Evolutionary conservation across 768 basidiomycete species (phyloP), one percentile per base, ranked within the genome.

Genomic region (Macrolepiota dolichaula): DNA sequence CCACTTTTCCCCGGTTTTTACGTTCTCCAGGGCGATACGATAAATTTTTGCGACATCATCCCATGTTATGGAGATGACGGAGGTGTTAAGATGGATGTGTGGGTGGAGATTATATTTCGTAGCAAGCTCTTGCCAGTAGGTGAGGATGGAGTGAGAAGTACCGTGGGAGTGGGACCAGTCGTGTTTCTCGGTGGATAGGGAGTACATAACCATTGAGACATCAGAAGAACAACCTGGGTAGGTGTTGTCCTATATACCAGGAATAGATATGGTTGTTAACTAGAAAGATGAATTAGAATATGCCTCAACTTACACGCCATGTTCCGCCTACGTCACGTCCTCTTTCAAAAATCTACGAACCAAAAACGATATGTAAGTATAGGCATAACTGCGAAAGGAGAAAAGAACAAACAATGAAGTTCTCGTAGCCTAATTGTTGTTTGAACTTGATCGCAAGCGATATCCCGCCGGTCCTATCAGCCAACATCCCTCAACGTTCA

Each of bases 301-400:
- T 15, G 72, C n/a, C n/a, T n/a, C n/a, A n/a, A n/a, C 81, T 63
- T 59, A 84, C 82, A 62, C 80, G 73, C 82, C 83, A 84, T 32
- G 80, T 81, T 38, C 82, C 81, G 10, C 83, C 83, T n/a, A 83
- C 73, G 38, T 77, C 76, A 3, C 54, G 52, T 4, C 67, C 76
- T 57, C 79, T 78, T 64, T 84, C 82, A 35, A 75, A 80, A 24
- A 84, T 78, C 83, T 83, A 62, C 10, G 9, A 15, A n/a, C 17
- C 19, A 17, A 10, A 22, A 4, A 1, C 27, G n/a, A 15, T 24
- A 51, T 22, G 32, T 32, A 42, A 15, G 29, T 9, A 25, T 36
- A 32, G 37, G 15, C 37, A n/a, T 19, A 54, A 19, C 24, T 15
- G 25, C 1, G 35, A 52, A 7, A 6, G 56, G n/a, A 13, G 10